Percentiles rank a stretch among this genome's conserved stretches.
Conservation (phyloP, 352 stramenopile genomes). For the Phytophthora pluvialis region DNA sequence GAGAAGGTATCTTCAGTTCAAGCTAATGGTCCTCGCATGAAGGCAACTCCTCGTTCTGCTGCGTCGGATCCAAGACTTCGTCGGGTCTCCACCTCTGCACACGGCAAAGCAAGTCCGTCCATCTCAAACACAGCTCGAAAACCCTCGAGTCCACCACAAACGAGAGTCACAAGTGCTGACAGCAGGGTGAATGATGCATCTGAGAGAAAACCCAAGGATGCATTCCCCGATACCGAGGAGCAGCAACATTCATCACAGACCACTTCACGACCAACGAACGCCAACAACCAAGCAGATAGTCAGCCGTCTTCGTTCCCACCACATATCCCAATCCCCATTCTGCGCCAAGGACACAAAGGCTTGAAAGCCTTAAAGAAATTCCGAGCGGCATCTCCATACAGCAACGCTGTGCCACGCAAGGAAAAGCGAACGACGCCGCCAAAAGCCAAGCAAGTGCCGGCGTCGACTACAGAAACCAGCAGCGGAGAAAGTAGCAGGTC, state of each 20-base stretch:
- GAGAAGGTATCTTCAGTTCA: neutral
- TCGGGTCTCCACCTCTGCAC: slow-evolving; percentile 35
- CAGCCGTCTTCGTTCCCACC: neutral
- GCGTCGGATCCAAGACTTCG: slow-evolving; percentile 24
- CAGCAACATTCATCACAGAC: neutral
- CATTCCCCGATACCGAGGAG: slow-evolving; percentile 9
- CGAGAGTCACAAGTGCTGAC: slow-evolving; percentile 4
- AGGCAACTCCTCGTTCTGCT: slow-evolving; percentile 4
- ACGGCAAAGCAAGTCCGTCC: slow-evolving; percentile 37
- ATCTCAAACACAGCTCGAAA: slow-evolving; percentile 20
- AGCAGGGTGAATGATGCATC: neutral
- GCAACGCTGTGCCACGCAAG: slow-evolving; percentile 35
- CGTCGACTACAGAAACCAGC: slow-evolving; percentile 5
- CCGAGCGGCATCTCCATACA: slow-evolving; percentile 64
- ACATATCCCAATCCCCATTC: slow-evolving; percentile 43
- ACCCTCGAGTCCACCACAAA: slow-evolving; percentile 30
- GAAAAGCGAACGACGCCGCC: slow-evolving; percentile 21
- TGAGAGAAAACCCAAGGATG: slow-evolving; percentile 13
- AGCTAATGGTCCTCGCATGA: slow-evolving; percentile 1
- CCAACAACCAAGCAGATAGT: slow-evolving; percentile 30
- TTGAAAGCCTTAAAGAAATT: slow-evolving; percentile 73
- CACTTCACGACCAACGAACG: slow-evolving; percentile 11
- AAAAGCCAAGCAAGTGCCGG: slow-evolving; percentile 18
- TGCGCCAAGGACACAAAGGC: slow-evolving; percentile 70
- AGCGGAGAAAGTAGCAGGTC: slow-evolving; percentile 1